phyloP scores from a whole-genome alignment of 768 basidiomycete genomes.

The Boletus patriciae region DNA sequence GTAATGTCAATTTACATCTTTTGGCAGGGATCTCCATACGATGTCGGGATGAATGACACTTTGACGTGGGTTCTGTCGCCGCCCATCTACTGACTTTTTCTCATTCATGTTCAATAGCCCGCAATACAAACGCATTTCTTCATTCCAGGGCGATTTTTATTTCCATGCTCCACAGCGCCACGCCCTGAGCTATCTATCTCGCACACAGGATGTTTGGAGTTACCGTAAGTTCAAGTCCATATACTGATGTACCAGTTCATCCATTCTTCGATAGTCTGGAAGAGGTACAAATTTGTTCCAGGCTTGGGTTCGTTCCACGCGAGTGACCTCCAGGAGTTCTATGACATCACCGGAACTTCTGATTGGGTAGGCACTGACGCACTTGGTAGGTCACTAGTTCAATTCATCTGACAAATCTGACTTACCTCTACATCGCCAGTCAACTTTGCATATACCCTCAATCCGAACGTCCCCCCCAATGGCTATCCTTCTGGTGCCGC shows the following conservation, averaged over 20 bases:
- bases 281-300: conserved; percentile 14
- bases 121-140: conserved; percentile 2
- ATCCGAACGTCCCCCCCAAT: conserved; percentile 2
- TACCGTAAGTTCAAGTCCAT: conserved; percentile 1
- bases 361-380: conserved; percentile 18
- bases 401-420: background rate
- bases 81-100: background rate
- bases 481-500: conserved; percentile 13
- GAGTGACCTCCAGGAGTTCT: conserved; percentile 19
- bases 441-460: conserved; percentile 19
- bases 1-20: background rate
- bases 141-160: conserved; percentile 20
- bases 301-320: conserved; percentile 20
- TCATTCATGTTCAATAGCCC: background rate
- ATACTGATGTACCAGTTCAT: too few relatives aligned
- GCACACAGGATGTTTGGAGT: conserved; percentile 15
- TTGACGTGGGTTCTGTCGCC: conserved; percentile 2
- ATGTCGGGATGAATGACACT: conserved; percentile 23
- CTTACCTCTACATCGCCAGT: background rate
- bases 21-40: conserved; percentile 28
- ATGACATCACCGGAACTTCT: conserved; percentile 1
- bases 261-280: conserved; percentile 10
- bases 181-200: conserved; percentile 8
- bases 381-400: conserved; percentile 1
- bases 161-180: conserved; percentile 11